Percentiles rank a stretch among this genome's conserved stretches.
These are phyloP conservation scores for Pseudonitzschia pungens DNA, from an alignment of 108 stramenopile species.

Conservation along the genomic window DNA sequence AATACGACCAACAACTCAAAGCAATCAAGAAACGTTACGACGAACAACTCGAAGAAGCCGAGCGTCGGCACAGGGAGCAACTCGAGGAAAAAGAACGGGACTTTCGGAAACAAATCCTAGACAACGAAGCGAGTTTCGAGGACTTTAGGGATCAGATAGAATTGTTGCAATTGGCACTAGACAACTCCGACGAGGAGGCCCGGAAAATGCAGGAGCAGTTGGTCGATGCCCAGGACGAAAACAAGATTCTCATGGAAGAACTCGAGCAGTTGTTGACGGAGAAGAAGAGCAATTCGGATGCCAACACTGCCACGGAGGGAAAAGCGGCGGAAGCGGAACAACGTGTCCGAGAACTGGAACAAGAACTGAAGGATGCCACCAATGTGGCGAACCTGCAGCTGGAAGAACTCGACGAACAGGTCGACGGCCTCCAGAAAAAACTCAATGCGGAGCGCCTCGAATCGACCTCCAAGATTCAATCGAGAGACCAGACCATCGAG, in stretches of 20 bases:
- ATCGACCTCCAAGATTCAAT: constrained; percentile 5
- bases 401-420: constrained; percentile 28
- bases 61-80: background rate
- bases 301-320: background rate
- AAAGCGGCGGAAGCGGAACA: background rate
- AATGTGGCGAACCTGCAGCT: constrained; percentile 26
- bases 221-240: background rate
- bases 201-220: background rate
- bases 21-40: background rate
- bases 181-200: background rate
- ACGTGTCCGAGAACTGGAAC: constrained; percentile 29
- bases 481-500: constrained; percentile 22
- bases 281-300: constrained; percentile 21
- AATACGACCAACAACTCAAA: background rate
- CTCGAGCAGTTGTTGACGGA: constrained; percentile 6
- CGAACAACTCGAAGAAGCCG: background rate
- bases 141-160: background rate
- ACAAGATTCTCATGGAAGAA: constrained; percentile 4
- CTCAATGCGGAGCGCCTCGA: constrained; percentile 28
- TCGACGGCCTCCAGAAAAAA: constrained; percentile 24
- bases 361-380: constrained; percentile 34
- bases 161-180: background rate
- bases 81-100: background rate
- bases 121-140: background rate
- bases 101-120: background rate